These are phyloP conservation scores for Ilex aquifolium DNA, from an alignment of 257 asterid genomes.

Conservation along the genomic window DNA sequence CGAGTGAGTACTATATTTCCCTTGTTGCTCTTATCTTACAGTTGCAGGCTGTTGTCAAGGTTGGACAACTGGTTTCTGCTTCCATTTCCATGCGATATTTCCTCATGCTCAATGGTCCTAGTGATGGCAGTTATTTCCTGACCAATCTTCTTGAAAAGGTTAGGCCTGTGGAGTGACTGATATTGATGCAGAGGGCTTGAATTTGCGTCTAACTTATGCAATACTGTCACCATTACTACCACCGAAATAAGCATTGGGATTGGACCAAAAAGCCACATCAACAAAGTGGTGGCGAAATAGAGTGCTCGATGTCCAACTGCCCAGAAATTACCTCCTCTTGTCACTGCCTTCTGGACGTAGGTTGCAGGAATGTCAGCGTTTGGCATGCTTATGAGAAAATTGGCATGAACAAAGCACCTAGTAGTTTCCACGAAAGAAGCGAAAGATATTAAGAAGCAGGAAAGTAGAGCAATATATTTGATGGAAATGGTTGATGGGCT, in stretches of 20 bases:
- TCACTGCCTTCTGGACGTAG: conserved; percentile 38
- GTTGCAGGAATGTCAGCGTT: conserved; percentile 26
- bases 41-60: too few relatives aligned
- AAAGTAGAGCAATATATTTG: conserved; percentile 46
- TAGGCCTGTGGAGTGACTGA: conserved; percentile 1
- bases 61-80: too few relatives aligned
- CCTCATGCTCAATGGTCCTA: too few relatives aligned
- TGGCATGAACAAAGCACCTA: conserved; percentile 44
- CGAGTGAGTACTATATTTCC: too few relatives aligned
- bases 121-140: too few relatives aligned
- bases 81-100: too few relatives aligned
- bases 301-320: conserved; percentile 31
- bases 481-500: conserved; percentile 27
- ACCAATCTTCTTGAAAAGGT: background rate
- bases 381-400: conserved; percentile 65
- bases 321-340: conserved; percentile 48
- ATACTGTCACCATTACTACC: conserved; percentile 29
- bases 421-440: conserved; percentile 47
- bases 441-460: conserved; percentile 53
- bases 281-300: conserved; percentile 37
- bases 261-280: conserved; percentile 68
- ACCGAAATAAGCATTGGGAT: conserved; percentile 61
- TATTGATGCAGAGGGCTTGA: conserved; percentile 32
- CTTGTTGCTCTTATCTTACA: too few relatives aligned
- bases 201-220: conserved; percentile 41